A percentile compares a stretch with the other conserved stretches of the same genome.
phyloP scores from a whole-genome alignment of 1,284 basidiomycete genomes.

The Phylloboletellus chloephorus region DNA sequence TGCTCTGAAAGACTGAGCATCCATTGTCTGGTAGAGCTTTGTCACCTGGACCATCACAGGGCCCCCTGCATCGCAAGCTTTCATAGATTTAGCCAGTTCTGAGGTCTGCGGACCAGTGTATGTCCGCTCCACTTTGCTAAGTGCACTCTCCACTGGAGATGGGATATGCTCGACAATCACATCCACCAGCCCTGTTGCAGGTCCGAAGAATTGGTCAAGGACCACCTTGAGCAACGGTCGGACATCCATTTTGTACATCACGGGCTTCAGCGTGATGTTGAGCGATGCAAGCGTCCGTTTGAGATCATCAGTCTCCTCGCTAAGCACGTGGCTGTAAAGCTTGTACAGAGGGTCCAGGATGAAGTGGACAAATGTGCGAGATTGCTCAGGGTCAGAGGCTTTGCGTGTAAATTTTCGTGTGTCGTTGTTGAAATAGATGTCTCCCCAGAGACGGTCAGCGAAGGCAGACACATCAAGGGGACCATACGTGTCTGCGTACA shows the following conservation, averaged over 20 bases:
- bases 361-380: conserved; percentile 93
- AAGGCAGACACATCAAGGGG: conserved; percentile 62
- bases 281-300: conserved; percentile 77
- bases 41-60: conserved; percentile 91
- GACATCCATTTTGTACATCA: conserved; percentile 98
- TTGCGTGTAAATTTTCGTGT: conserved; percentile 87
- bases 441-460: conserved; percentile 93
- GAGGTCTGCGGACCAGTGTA: conserved; percentile 86
- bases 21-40: conserved; percentile 93
- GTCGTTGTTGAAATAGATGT: conserved; percentile 89
- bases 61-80: conserved; percentile 76
- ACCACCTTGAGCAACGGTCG: conserved; percentile 91
- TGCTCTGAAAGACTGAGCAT: conserved; percentile 93
- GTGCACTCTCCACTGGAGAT: conserved; percentile 69
- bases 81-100: conserved; percentile 74
- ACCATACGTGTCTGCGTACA: conserved; percentile 94
- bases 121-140: conserved; percentile 73
- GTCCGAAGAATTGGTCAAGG: conserved; percentile 93
- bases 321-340: conserved; percentile 91
- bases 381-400: conserved; percentile 73
- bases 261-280: conserved; percentile 84
- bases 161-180: conserved; percentile 90
- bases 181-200: conserved; percentile 84
- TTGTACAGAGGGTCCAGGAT: conserved; percentile 97
- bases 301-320: conserved; percentile 83